Base-by-base conservation (phyloP, 129 eudicot species). In the Lonicera japonica region DNA sequence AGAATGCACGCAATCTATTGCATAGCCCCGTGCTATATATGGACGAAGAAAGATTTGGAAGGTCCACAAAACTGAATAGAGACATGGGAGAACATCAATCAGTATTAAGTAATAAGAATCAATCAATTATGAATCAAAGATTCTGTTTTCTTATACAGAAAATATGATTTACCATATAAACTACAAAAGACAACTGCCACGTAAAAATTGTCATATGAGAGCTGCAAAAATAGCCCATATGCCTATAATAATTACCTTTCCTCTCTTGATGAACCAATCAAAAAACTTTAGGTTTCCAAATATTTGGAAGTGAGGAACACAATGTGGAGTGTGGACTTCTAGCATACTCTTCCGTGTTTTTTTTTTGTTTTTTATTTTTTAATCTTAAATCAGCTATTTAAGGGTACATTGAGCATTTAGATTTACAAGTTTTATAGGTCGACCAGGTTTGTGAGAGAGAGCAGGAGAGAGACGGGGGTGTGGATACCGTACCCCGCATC, bases 61-160 rank as follows among this genome's bases (percentile, higher is more conserved):
- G 94, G 76, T 88, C 96, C 67, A 88, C 7, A 60, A 88, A 88
- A 55, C 96, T 88, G 73, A 45, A 60, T n/a, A n/a, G n/a, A n/a
- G n/a, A n/a, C n/a, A n/a, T n/a, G n/a, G n/a, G n/a, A n/a, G n/a
- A n/a, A n/a, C n/a, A n/a, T n/a, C n/a, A n/a, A n/a, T n/a, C n/a
- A 72, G 48, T 63, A 7, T 54, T 34, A 21, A 41, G 21, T 51
- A 52, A 38, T 17, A 12, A 20, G 3, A 17, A 70, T 29, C 21
- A 34, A 70, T 29, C 21, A 34, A n/a, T 22, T 1, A 41, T 23
- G 47, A 69, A 59, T 21, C 55, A 53, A 45, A 45, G 2, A 11
- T 45, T 15, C 3, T 12, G n/a, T 12, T 5, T 45, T 66, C n/a
- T 38, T 4, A 43, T n/a, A 55, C n/a, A 60, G 55, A 50, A 17